Evolutionary conservation across 2,329 filamentous ascomycete genomes (phyloP), one percentile per base, ranked within the genome.

Genomic region (Beauveria asiatica): DNA sequence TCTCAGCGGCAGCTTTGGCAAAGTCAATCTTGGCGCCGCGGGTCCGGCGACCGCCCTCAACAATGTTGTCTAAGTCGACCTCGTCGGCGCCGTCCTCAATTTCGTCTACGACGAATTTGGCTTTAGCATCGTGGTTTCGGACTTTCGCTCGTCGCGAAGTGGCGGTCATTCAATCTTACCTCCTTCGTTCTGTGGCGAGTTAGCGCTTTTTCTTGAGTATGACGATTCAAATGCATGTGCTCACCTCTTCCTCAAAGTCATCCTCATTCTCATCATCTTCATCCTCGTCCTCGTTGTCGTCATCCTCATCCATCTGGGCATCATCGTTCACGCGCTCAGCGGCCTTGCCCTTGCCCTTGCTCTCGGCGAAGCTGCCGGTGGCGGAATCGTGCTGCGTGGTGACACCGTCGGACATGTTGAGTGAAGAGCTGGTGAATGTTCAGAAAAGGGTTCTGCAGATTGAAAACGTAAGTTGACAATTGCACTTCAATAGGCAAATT

Each of bases 1-100:
- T 83, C 74, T 96, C 86, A 75, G 89, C 82, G 27, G 90, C 91
- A 21, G 92, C 92, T 79, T 96, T 92, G 69, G 89, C 88, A 76
- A 90, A 97, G 81, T 97, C 90, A 73, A 97, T 97, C 70, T 86
- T 83, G 75, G 90, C 90, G 71, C 92, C 92, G 70, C 93, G 93
- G 64, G 93, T 97, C 75, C 94, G 93, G 68, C 87, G 84, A 64
- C 87, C 87, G 65, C 81, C 83, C 62, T 78, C 73, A 71, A 97
- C 86, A 73, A 97, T 96, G 82, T 97, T 97, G 73, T 84, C 83
- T 61, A 84, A 79, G 72, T 96, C 90, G 73, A 99, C 97, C 76
- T 93, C 92, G 72, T 95, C 90, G 81, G 96, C 84, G 74, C 89
- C 88, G 70, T 92, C 90, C 49, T 89, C 88, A 57, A 90, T 89